phyloP scores from a whole-genome alignment of 345 rosid species.

The Hibiscus syriacus region DNA sequence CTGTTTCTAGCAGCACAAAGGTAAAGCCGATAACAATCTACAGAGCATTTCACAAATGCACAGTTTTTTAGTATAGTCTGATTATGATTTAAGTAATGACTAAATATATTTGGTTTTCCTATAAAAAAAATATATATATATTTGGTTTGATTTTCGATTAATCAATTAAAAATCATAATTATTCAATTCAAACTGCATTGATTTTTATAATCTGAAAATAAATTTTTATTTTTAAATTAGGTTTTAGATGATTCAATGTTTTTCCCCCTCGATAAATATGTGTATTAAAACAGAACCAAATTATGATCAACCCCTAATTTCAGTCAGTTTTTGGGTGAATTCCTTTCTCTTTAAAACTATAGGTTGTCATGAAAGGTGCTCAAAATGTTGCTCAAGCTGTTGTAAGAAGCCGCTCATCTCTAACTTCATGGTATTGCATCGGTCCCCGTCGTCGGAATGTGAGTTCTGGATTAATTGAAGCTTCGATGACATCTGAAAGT shows the following conservation, averaged over 20 bases:
- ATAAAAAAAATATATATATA: too few relatives aligned
- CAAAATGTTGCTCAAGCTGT: slow-evolving; percentile 88
- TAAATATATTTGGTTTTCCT: too few relatives aligned
- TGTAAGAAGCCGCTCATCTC: slow-evolving; percentile 64
- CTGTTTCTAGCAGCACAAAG: slow-evolving; percentile 87
- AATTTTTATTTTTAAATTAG: not conserved
- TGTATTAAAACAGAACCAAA: not conserved
- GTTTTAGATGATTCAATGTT: not conserved
- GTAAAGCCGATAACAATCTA: slow-evolving; percentile 23
- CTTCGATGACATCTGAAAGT: slow-evolving; percentile 36
- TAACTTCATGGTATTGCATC: slow-evolving; percentile 88
- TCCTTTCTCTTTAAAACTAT: slow-evolving; percentile 3
- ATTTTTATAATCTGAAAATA: not conserved
- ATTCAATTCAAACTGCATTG: not conserved
- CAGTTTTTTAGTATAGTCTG: not conserved
- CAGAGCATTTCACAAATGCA: not conserved
- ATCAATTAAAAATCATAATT: not conserved
- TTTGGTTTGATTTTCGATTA: not conserved
- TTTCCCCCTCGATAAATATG: too few relatives aligned
- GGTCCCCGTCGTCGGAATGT: slow-evolving; percentile 71
- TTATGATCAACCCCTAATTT: not conserved
- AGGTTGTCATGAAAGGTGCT: slow-evolving; percentile 94
- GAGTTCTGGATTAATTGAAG: slow-evolving; percentile 35
- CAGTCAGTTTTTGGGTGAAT: not conserved
- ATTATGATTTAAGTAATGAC: too few relatives aligned